These are phyloP conservation scores for Biscogniauxia sp. DNA, from an alignment of 2,329 filamentous ascomycete species.

Conservation along the genomic window DNA sequence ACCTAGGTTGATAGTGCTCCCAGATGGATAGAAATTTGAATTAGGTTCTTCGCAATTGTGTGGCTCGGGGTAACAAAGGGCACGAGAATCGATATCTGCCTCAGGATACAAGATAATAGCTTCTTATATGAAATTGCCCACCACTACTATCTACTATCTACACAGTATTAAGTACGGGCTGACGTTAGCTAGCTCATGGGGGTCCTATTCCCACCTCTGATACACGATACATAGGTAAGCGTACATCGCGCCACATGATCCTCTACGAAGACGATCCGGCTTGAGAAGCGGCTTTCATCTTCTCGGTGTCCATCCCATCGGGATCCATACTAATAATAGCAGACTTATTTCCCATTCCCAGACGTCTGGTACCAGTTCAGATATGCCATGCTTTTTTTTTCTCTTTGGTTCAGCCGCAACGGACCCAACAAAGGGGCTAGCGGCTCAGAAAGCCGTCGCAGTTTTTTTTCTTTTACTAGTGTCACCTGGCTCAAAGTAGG, in stretches of 20 bases:
- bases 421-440: background rate
- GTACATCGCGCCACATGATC: background rate
- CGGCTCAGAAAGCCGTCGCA: background rate
- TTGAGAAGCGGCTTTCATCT: background rate
- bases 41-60: background rate
- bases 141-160: background rate
- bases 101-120: background rate
- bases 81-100: background rate
- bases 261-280: background rate
- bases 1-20: background rate
- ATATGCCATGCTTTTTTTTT: background rate
- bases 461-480: background rate
- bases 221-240: background rate
- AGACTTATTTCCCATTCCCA: background rate
- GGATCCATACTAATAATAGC: background rate
- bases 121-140: background rate
- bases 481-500: conserved; percentile 15
- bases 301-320: background rate
- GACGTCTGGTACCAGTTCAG: too few relatives aligned
- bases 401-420: background rate
- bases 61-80: background rate
- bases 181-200: background rate
- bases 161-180: background rate
- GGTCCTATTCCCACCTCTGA: background rate
- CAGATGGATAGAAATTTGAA: background rate